Evolutionary conservation across 2,329 filamentous ascomycete species (phyloP), one percentile per base, ranked within the genome.

Genomic region (Calonectria pseudoturangicola): DNA sequence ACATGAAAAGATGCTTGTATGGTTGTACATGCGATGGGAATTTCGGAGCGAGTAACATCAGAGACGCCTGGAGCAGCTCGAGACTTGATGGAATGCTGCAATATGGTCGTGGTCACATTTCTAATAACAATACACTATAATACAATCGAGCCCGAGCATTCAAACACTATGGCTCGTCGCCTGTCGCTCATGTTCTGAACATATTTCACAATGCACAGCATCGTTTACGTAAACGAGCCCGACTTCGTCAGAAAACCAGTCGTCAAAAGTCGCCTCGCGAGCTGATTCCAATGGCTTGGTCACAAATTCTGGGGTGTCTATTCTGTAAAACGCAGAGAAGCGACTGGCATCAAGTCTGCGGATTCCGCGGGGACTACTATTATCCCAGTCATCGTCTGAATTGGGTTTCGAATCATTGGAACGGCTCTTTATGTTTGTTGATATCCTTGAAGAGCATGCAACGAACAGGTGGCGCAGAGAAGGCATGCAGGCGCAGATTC

Each of bases 401-500:
- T 5, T 8, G 45, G 9, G 12, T 48, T 2, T 21, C 18, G 9
- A 25, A 27, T 48, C 21, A 9, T 13, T 13, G 45, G 10, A 8
- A 21, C 12, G 21, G 21, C 25, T 48, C 45, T 25, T 25, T 18
- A 12, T 8, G 10, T n/a, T 5, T 25, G 45, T 25, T 12, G 9
- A 25, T 48, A 25, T 48, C 10, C 5, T 12, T 12, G 43, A 45
- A n/a, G 21, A n/a, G 43, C 43, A 45, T 10, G 16, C 43, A n/a
- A n/a, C 18, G 7, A 48, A n/a, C 45, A 48, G 45, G 18, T 48
- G 45, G 10, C 45, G 45, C n/a, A 48, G n/a, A 5, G 45, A 27
- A 25, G 54, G 54, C 54, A 58, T 58, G 54, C 30, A 58, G 30
- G 54, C 28, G 18, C 54, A 58, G n/a, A 58, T 58, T 6, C 18